Percentiles rank a stretch among this genome's conserved stretches.
Evolutionary conservation across 768 basidiomycete species (phyloP).

Genomic region (Aureoboletus auriporus): DNA sequence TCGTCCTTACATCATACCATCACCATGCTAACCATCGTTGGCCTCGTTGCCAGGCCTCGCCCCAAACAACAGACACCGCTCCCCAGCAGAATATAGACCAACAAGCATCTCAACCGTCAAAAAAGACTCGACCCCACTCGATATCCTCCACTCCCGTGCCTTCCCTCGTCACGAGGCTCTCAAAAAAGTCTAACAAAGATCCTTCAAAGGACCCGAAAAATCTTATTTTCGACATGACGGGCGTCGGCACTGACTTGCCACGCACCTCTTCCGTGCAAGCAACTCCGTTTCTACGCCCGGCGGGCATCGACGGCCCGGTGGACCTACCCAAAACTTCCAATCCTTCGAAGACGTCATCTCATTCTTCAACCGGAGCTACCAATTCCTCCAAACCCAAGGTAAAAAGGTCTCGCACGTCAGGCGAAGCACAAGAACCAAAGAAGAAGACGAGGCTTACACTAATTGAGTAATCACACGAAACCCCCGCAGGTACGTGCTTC

Average conservation of each 20-base stretch:
- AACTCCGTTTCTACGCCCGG: slow-evolving; percentile 17
- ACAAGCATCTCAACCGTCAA: slow-evolving; percentile 24
- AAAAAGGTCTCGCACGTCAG: slow-evolving; percentile 23
- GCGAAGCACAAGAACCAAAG: slow-evolving; percentile 12
- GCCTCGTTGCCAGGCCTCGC: slow-evolving; percentile 18
- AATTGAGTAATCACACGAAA: slow-evolving; percentile 22
- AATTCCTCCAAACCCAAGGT: slow-evolving; percentile 9
- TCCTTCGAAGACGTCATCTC: slow-evolving; percentile 3
- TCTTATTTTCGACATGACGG: slow-evolving; percentile 42
- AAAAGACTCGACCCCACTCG: slow-evolving; percentile 14
- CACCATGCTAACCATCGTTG: slow-evolving; percentile 11
- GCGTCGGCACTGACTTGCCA: slow-evolving; percentile 48
- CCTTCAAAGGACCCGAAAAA: slow-evolving; percentile 40
- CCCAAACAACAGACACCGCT: slow-evolving; percentile 4
- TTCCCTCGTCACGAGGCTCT: slow-evolving; percentile 8
- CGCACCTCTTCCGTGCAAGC: slow-evolving; percentile 20
- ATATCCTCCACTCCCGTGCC: slow-evolving; percentile 18
- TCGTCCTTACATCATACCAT: slow-evolving; percentile 17
- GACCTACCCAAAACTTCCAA: slow-evolving; percentile 6
- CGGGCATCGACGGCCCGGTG: slow-evolving; percentile 20
- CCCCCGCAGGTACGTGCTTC: slow-evolving; percentile 15
- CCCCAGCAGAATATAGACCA: slow-evolving; percentile 8
- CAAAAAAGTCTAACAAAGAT: slow-evolving; percentile 17
- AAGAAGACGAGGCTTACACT: slow-evolving; percentile 24
- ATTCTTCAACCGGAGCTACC: slow-evolving; percentile 5